Conservation (phyloP, 1,284 basidiomycete species). For the Filobasidium uniguttulatum region DNA sequence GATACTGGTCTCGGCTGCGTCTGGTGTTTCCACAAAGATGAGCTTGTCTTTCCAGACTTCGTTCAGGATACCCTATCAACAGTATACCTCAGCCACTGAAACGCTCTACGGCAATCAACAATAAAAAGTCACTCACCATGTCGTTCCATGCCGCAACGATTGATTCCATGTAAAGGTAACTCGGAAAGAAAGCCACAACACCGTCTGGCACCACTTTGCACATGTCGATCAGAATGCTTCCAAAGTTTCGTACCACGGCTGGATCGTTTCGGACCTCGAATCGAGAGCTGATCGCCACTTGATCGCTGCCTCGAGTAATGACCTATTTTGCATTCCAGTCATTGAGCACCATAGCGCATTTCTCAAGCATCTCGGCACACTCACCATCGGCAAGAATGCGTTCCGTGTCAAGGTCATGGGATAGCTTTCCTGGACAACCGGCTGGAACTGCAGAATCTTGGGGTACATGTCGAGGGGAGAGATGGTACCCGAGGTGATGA, state of each 20-base stretch:
- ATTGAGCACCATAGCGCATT: neutral
- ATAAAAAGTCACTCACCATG: constrained; percentile 60
- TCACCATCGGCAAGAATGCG: constrained; percentile 87
- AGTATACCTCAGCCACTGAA: too few species aligned
- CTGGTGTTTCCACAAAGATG: constrained; percentile 98
- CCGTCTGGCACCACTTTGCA: constrained; percentile 96
- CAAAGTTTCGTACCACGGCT: constrained; percentile 96
- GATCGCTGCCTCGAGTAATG: constrained; percentile 94
- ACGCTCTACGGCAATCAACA: constrained; percentile 6
- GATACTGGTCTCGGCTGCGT: constrained; percentile 96
- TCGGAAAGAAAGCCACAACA: constrained; percentile 99
- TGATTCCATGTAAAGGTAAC: constrained; percentile 99
- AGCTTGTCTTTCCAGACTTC: constrained; percentile 99
- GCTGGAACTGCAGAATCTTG: constrained; percentile 97
- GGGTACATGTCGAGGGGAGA: constrained; percentile 98
- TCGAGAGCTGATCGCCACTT: constrained; percentile 96
- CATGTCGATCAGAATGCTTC: constrained; percentile 94
- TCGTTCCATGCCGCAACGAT: constrained; percentile 99
- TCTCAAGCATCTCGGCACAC: constrained; percentile 21
- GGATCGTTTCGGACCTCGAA: constrained; percentile 99
- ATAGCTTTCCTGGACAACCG: constrained; percentile 93
- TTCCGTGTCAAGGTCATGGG: constrained; percentile 96
- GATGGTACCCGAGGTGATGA: constrained; percentile 97
- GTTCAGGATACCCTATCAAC: constrained; percentile 75
- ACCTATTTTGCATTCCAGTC: constrained; percentile 53